These are phyloP conservation scores for Talaromyces marneffei DNA, from an alignment of 2,329 filamentous ascomycete genomes.

Conservation along the genomic window DNA sequence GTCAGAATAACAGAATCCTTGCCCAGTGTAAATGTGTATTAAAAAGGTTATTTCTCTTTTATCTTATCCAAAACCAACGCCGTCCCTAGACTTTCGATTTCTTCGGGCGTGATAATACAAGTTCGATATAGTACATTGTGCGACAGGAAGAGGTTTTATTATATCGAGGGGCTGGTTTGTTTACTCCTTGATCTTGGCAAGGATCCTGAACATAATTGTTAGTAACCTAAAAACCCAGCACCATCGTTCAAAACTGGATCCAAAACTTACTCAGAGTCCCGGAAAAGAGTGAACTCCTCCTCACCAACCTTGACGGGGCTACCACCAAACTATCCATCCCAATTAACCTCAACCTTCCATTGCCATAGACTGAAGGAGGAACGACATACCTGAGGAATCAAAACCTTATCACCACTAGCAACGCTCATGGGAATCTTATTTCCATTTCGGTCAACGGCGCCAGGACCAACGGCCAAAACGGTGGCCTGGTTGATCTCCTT, in stretches of 20 bases:
- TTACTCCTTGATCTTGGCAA: constrained; percentile 99
- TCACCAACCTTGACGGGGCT: constrained; percentile 96
- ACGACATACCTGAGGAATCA: constrained; percentile 80
- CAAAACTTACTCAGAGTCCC: constrained; percentile 89
- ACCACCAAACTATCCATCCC: constrained; percentile 70
- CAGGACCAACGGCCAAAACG: constrained; percentile 91
- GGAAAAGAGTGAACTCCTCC: constrained; percentile 92
- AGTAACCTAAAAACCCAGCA: constrained; percentile 9
- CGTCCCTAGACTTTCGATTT: not conserved
- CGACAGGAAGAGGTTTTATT: constrained; percentile 10
- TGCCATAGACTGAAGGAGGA: not conserved
- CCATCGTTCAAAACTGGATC: not conserved
- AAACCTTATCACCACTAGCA: constrained; percentile 75
- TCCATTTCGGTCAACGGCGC: constrained; percentile 78
- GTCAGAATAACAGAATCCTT: constrained; percentile 6
- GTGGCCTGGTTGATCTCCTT: constrained; percentile 98
- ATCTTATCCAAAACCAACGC: not conserved
- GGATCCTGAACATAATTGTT: constrained; percentile 57
- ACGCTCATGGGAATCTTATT: constrained; percentile 84
- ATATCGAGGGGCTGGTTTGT: constrained; percentile 22
- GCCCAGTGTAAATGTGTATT: constrained; percentile 13
- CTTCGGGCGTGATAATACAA: constrained; percentile 15
- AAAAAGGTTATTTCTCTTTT: constrained; percentile 5
- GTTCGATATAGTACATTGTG: constrained; percentile 17
- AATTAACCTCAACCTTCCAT: not conserved